Percentiles rank a stretch among this genome's conserved stretches.
These are phyloP conservation scores for Glebionis coronaria DNA, from an alignment of 129 eudicot species.

Conservation along the genomic window DNA sequence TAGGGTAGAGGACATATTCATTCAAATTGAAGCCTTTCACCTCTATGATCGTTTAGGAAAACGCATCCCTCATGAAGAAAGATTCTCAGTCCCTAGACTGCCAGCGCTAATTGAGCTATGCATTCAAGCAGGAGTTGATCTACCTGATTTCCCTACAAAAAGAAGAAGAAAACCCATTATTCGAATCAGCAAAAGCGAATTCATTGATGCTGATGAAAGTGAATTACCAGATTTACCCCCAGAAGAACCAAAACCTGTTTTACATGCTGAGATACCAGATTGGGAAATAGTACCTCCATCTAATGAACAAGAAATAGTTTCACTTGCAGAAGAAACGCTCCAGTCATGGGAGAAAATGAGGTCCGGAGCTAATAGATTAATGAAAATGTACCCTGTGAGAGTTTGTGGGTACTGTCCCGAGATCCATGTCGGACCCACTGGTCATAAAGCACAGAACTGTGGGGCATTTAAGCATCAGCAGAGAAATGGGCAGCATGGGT, in stretches of 20 bases:
- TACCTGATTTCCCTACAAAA: constrained; percentile 82
- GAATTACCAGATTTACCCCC: constrained; percentile 78
- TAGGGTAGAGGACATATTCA: constrained; percentile 65
- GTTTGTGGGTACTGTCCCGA: constrained; percentile 98
- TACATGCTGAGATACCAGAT: constrained; percentile 52
- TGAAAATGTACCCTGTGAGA: constrained; percentile 91
- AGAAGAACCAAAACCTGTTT: constrained; percentile 39
- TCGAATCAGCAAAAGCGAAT: constrained; percentile 70
- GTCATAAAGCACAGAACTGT: constrained; percentile 96
- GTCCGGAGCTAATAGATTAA: constrained; percentile 67
- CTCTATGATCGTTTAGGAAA: constrained; percentile 78
- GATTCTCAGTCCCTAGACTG: constrained; percentile 84
- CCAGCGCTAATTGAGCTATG: constrained; percentile 92
- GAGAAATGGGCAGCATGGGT: constrained; percentile 96
- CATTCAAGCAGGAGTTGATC: constrained; percentile 93
- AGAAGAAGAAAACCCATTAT: constrained; percentile 84
- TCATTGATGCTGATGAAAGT: constrained; percentile 87
- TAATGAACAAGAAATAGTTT: constrained; percentile 38
- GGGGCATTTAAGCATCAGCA: constrained; percentile 99
- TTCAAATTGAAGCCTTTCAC: constrained; percentile 84
- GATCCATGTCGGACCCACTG: constrained; percentile 79
- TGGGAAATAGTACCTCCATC: constrained; percentile 48
- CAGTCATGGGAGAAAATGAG: constrained; percentile 93
- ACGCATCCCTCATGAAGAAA: constrained; percentile 80
- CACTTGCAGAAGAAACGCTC: constrained; percentile 86